A percentile compares a stretch with the other conserved stretches of the same genome.
Conservation (phyloP, 345 rosid species). For the Mangifera indica region DNA sequence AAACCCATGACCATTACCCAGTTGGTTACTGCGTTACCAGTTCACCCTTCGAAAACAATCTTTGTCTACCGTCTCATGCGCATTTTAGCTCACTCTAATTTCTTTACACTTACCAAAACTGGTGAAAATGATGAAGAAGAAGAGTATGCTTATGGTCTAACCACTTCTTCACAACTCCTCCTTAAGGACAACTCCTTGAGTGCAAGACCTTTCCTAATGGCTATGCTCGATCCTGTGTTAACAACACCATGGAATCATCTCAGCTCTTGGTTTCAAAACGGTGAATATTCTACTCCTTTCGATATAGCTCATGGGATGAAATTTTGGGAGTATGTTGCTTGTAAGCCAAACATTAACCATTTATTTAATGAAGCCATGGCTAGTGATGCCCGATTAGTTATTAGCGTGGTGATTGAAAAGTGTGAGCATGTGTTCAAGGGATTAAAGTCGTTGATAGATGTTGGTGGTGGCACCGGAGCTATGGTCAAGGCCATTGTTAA, state of each 20-base stretch:
- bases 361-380: conserved; percentile 36
- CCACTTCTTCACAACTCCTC: conserved; percentile 30
- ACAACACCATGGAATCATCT: conserved; percentile 29
- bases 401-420: conserved; percentile 18
- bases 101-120: neutral
- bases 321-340: conserved; percentile 20
- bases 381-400: conserved; percentile 29
- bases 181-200: conserved; percentile 33
- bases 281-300: conserved; percentile 32
- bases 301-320: conserved; percentile 32
- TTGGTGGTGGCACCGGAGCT: conserved; percentile 50
- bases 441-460: conserved; percentile 36
- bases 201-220: conserved; percentile 25
- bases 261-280: conserved; percentile 33
- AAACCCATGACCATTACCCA: neutral
- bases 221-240: conserved; percentile 27
- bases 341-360: conserved; percentile 20
- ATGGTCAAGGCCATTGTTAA: conserved; percentile 29
- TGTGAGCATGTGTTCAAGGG: conserved; percentile 32
- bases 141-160: conserved; percentile 16
- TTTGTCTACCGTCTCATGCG: neutral
- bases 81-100: neutral
- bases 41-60: neutral
- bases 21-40: neutral
- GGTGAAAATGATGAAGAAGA: neutral